These are phyloP conservation scores for Moesziomyces sp. DNA, from an alignment of 1,284 basidiomycete genomes.

Conservation along the genomic window DNA sequence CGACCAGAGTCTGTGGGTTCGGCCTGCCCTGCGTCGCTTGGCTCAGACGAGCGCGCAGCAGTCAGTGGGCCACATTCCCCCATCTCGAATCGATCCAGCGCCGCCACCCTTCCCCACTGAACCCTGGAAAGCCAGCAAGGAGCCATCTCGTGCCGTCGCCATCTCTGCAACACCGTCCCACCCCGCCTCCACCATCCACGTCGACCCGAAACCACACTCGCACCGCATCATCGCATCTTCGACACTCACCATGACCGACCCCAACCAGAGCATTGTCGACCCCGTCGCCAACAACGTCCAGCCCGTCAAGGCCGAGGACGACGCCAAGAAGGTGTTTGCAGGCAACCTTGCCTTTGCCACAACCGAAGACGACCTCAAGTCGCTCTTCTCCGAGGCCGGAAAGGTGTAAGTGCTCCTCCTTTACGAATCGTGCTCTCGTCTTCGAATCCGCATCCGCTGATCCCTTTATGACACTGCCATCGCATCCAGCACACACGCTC, in stretches of 20 bases:
- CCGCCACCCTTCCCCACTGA: too few relatives aligned
- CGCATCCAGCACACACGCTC: slow-evolving; percentile 45
- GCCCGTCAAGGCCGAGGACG: slow-evolving; percentile 29
- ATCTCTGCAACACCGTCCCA: neutral
- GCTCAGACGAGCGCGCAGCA: too few relatives aligned
- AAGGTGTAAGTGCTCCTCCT: slow-evolving; percentile 49
- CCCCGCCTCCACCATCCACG: too few relatives aligned
- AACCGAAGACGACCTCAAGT: slow-evolving; percentile 60
- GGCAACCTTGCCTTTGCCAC: slow-evolving; percentile 64
- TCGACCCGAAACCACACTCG: neutral
- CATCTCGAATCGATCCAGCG: too few relatives aligned
- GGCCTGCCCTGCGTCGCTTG: too few relatives aligned
- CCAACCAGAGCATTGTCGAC: slow-evolving; percentile 49
- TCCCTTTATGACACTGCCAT: neutral
- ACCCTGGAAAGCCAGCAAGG: too few relatives aligned
- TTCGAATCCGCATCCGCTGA: neutral
- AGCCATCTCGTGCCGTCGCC: too few relatives aligned
- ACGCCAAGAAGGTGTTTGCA: slow-evolving; percentile 46
- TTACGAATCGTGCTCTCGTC: too few relatives aligned
- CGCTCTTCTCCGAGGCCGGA: slow-evolving; percentile 59
- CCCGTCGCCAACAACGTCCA: slow-evolving; percentile 44
- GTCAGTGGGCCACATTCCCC: too few relatives aligned
- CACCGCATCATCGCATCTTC: neutral
- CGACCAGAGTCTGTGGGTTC: too few relatives aligned
- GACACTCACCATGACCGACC: slow-evolving; percentile 35